These are phyloP conservation scores for Plectranthus barbatus DNA, from an alignment of 257 asterid species.

Conservation along the genomic window DNA sequence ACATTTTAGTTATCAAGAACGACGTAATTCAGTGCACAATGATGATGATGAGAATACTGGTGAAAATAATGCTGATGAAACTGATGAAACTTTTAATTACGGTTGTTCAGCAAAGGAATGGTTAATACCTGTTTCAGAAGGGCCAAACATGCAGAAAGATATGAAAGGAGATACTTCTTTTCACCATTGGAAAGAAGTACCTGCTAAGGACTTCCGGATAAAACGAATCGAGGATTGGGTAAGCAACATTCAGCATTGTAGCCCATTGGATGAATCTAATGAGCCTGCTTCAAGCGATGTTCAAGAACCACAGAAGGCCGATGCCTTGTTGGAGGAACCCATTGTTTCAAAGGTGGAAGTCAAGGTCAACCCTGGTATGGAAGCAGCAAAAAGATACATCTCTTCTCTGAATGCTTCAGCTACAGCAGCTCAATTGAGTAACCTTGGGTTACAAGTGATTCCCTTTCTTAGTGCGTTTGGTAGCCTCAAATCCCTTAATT, in stretches of 20 bases:
- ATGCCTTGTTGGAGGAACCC: conserved; percentile 26
- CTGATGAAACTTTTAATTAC: conserved; percentile 39
- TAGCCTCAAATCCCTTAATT: conserved; percentile 75
- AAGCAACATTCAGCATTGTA: conserved; percentile 57
- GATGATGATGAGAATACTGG: conserved; percentile 28
- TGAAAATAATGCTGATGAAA: conserved; percentile 46
- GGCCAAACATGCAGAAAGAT: conserved; percentile 30
- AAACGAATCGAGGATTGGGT: conserved; percentile 94
- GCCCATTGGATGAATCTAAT: conserved; percentile 43
- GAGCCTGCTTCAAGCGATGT: conserved; percentile 30
- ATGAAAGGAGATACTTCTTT: conserved; percentile 31
- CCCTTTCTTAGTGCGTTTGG: conserved; percentile 81
- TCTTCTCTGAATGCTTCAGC: conserved; percentile 68
- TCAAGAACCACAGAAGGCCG: conserved; percentile 18
- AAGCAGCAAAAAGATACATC: conserved; percentile 71
- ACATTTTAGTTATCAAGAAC: conserved; percentile 26
- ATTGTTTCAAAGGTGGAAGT: conserved; percentile 37
- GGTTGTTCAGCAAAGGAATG: conserved; percentile 71
- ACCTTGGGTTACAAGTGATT: conserved; percentile 79
- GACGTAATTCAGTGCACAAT: conserved; percentile 21
- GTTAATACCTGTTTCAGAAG: conserved; percentile 62
- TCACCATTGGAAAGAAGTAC: conserved; percentile 39
- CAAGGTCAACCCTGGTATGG: conserved; percentile 59
- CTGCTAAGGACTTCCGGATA: conserved; percentile 53
- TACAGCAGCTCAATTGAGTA: conserved; percentile 75